These are phyloP conservation scores for Mollisia scopiformis DNA, from an alignment of 2,329 filamentous ascomycete species.

Conservation along the genomic window DNA sequence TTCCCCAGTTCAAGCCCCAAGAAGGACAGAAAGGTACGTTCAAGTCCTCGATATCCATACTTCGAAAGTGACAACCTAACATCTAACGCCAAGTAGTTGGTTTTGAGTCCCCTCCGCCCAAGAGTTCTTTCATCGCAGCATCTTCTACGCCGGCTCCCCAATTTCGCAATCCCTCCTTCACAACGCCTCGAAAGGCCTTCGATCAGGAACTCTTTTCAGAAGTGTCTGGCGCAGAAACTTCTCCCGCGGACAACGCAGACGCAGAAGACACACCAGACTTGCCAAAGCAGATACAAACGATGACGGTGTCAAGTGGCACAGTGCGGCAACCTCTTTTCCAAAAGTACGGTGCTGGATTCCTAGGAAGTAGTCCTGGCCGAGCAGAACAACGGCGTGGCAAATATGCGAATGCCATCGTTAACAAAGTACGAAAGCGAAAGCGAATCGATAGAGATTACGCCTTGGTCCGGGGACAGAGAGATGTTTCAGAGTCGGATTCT, in stretches of 20 bases:
- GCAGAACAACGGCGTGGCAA: conserved; percentile 63
- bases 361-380: conserved; percentile 54
- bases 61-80: conserved; percentile 15
- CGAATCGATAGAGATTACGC: conserved; percentile 46
- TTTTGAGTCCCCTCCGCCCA: conserved; percentile 44
- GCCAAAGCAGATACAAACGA: conserved; percentile 54
- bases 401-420: conserved; percentile 49
- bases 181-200: conserved; percentile 61
- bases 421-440: conserved; percentile 52
- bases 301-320: conserved; percentile 52
- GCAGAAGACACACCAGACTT: conserved; percentile 51
- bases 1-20: conserved; percentile 46
- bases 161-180: conserved; percentile 67
- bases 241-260: conserved; percentile 59
- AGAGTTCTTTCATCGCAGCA: conserved; percentile 47
- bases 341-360: conserved; percentile 45
- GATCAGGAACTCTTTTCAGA: conserved; percentile 54
- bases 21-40: conserved; percentile 29
- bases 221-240: conserved; percentile 60
- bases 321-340: conserved; percentile 46
- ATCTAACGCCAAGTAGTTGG: conserved; percentile 22
- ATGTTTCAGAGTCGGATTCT: conserved; percentile 39
- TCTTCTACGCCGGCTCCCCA: conserved; percentile 46
- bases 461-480: conserved; percentile 37
- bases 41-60: not conserved